Evolutionary conservation across 192 early-diverging fungal species (phyloP).

Genomic region (Rhizoclosmatium globosum): DNA sequence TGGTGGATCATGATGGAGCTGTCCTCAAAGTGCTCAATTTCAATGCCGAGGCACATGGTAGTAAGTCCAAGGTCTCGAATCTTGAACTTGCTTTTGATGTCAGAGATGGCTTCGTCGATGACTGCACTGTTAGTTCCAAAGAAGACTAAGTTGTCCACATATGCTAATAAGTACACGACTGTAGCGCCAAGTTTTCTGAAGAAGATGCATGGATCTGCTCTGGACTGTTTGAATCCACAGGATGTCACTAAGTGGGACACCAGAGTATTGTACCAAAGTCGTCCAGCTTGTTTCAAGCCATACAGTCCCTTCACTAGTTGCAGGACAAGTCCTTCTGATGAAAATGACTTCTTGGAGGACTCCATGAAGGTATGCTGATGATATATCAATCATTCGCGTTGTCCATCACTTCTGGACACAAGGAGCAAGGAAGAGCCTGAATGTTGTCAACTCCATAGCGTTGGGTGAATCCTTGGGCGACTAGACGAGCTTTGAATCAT

Average conservation of each 20-base stretch:
- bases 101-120: neutral
- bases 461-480: too few relatives aligned
- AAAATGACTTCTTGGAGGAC: neutral
- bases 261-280: conserved; percentile 10
- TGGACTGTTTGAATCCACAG: neutral
- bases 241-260: neutral
- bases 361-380: neutral
- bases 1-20: conserved; percentile 10
- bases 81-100: neutral
- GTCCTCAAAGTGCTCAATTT: neutral
- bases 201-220: conserved; percentile 16
- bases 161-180: neutral
- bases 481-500: too few relatives aligned
- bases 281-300: conserved; percentile 19
- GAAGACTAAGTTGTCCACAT: conserved; percentile 24
- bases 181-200: neutral
- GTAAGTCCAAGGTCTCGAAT: neutral
- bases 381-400: neutral
- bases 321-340: neutral
- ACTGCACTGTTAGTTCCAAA: neutral
- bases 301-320: neutral
- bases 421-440: conserved; percentile 13
- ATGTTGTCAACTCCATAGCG: too few relatives aligned
- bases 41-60: neutral
- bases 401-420: neutral